Evolutionary conservation across 2,329 filamentous ascomycete species (phyloP).

Genomic region (Botrytis pseudocinerea): DNA sequence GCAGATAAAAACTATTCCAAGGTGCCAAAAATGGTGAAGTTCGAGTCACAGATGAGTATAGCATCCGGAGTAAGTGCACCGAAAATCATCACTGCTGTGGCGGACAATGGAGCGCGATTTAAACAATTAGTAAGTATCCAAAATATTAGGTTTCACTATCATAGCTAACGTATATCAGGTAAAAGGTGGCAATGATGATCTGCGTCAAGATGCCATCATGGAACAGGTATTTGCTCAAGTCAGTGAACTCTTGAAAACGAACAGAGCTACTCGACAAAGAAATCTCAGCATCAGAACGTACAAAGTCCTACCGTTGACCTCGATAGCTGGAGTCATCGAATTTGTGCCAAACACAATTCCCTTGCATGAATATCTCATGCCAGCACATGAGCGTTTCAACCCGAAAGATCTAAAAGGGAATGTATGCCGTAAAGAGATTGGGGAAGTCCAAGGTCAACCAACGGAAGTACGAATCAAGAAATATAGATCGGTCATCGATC

Average conservation of each 20-base stretch:
- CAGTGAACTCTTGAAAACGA: conserved; percentile 81
- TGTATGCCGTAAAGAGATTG: conserved; percentile 78
- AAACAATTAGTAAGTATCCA: conserved; percentile 69
- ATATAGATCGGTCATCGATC: conserved; percentile 76
- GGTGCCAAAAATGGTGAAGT: conserved; percentile 71
- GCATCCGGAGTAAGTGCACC: conserved; percentile 89
- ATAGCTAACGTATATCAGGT: conserved; percentile 50
- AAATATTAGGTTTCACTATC: not conserved
- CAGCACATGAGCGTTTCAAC: conserved; percentile 83
- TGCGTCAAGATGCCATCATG: conserved; percentile 98
- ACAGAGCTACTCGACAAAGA: conserved; percentile 83
- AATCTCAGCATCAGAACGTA: conserved; percentile 92
- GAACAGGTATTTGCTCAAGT: conserved; percentile 98
- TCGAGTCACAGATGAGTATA: conserved; percentile 77
- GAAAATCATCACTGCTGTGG: conserved; percentile 84
- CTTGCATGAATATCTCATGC: conserved; percentile 87
- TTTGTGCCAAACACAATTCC: conserved; percentile 94
- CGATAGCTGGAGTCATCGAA: conserved; percentile 87
- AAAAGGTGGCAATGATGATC: conserved; percentile 93
- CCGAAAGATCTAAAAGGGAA: conserved; percentile 78
- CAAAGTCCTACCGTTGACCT: conserved; percentile 88
- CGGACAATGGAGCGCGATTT: conserved; percentile 74
- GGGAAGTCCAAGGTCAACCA: conserved; percentile 67
- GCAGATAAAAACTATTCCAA: conserved; percentile 72
- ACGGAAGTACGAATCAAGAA: conserved; percentile 70